Conservation (phyloP, 257 asterid species). For the Schizonepeta tenuifolia region DNA sequence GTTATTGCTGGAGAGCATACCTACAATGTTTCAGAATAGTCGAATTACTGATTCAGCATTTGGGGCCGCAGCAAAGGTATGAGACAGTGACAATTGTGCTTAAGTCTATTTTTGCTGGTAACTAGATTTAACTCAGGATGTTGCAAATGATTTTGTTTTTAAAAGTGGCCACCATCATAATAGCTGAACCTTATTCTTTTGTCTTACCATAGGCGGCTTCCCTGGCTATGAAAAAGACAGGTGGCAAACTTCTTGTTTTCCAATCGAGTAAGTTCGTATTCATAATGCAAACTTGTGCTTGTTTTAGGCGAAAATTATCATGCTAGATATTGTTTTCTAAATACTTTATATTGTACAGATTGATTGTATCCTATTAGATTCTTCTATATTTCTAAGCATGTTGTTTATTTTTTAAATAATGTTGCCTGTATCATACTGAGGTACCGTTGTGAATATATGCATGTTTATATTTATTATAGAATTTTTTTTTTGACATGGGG, state of each 20-base stretch:
- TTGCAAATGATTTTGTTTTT: neutral
- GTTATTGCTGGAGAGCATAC: constrained; percentile 79
- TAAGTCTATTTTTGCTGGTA: neutral
- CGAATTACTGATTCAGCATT: constrained; percentile 86
- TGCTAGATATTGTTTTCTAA: constrained; percentile 6
- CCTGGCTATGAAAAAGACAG: constrained; percentile 87
- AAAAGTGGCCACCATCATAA: constrained; percentile 7
- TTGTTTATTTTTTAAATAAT: neutral
- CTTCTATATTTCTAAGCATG: neutral
- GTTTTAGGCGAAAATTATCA: neutral
- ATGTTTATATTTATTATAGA: neutral
- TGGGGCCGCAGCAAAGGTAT: constrained; percentile 92
- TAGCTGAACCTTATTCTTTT: constrained; percentile 26
- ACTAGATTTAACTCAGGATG: constrained; percentile 9
- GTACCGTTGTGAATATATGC: neutral
- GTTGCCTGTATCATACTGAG: neutral
- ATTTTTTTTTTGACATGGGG: too few species aligned
- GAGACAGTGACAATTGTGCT: constrained; percentile 2
- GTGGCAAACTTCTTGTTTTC: constrained; percentile 95
- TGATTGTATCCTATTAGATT: constrained; percentile 2
- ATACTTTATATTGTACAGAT: constrained; percentile 8
- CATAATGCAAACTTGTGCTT: neutral
- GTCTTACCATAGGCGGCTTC: constrained; percentile 73
- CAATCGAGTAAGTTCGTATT: constrained; percentile 67
- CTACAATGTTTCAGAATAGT: constrained; percentile 79